Evolutionary conservation across 106 monocot genomes (phyloP).

Genomic region (Dendrobium officinale): DNA sequence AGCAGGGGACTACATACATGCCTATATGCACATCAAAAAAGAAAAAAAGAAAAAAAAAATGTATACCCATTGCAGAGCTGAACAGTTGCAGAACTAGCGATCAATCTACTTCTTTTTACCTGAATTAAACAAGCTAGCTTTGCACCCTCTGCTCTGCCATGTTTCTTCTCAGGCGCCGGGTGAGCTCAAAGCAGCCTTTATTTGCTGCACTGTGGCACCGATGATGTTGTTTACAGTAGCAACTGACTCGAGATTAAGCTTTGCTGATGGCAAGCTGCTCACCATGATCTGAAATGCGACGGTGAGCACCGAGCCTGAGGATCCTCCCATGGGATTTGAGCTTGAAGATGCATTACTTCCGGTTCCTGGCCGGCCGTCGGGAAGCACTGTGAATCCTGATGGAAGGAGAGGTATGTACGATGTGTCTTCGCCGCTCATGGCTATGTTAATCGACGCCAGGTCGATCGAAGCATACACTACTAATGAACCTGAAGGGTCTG

Average conservation of each 20-base stretch:
- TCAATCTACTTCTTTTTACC: conserved; percentile 1
- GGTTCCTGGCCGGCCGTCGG: conserved; percentile 39
- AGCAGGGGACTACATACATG: not conserved
- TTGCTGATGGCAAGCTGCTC: conserved; percentile 70
- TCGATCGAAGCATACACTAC: conserved; percentile 76
- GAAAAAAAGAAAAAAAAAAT: not conserved
- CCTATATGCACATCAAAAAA: conserved; percentile 7
- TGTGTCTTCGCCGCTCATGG: conserved; percentile 80
- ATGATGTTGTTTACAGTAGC: conserved; percentile 71
- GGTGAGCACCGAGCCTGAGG: conserved; percentile 47
- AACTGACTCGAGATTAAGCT: conserved; percentile 68
- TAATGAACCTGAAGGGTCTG: conserved; percentile 57
- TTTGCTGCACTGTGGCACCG: conserved; percentile 82
- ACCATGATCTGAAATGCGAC: conserved; percentile 80
- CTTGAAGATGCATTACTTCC: conserved; percentile 37
- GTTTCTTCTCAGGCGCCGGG: not conserved
- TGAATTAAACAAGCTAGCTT: no score
- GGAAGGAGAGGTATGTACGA: conserved; percentile 63
- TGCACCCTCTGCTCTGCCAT: not conserved
- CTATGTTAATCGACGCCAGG: conserved; percentile 47
- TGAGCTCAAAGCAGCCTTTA: conserved; percentile 74
- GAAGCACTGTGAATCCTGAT: conserved; percentile 72
- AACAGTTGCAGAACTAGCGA: not conserved
- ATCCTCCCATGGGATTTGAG: conserved; percentile 27
- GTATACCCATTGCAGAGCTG: not conserved